A percentile compares a stretch with the other conserved stretches of the same genome.
Conservation (phyloP, 73 alveolate genomes). For the Loxodes magnus region DNA sequence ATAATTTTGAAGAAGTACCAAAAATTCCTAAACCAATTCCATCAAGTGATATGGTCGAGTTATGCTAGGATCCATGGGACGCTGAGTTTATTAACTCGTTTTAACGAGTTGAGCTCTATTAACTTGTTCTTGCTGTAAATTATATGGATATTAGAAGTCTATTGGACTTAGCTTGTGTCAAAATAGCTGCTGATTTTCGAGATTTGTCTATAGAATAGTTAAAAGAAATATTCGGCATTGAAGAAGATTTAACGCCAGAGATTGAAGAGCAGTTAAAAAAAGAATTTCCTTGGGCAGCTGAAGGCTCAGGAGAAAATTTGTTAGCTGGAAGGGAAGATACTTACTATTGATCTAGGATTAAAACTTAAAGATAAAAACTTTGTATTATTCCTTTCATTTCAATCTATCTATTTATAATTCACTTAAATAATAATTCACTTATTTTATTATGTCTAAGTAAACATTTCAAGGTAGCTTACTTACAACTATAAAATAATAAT, state of each 20-base stretch:
- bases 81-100: slow-evolving; percentile 7
- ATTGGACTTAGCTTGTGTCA: neutral
- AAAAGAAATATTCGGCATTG: neutral
- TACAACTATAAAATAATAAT: too few species aligned
- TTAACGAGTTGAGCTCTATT: neutral
- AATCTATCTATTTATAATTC: too few species aligned
- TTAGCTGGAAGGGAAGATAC: too few species aligned
- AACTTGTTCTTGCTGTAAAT: slow-evolving; percentile 1
- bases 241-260: slow-evolving; percentile 11
- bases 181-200: neutral
- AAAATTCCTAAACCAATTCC: neutral
- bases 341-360: too few species aligned
- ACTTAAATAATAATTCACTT: too few species aligned
- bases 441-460: too few species aligned
- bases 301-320: too few species aligned
- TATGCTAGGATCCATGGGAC: slow-evolving; percentile 8
- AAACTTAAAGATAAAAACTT: too few species aligned
- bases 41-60: neutral
- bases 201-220: neutral
- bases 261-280: slow-evolving; percentile 8
- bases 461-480: too few species aligned
- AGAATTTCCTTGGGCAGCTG: slow-evolving; percentile 9
- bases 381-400: too few species aligned
- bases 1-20: neutral
- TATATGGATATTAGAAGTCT: slow-evolving; percentile 1